A percentile compares a stretch with the other conserved stretches of the same genome.
Conservation (phyloP, 768 basidiomycete genomes). For the Boletus pseudo-olivaceus region DNA sequence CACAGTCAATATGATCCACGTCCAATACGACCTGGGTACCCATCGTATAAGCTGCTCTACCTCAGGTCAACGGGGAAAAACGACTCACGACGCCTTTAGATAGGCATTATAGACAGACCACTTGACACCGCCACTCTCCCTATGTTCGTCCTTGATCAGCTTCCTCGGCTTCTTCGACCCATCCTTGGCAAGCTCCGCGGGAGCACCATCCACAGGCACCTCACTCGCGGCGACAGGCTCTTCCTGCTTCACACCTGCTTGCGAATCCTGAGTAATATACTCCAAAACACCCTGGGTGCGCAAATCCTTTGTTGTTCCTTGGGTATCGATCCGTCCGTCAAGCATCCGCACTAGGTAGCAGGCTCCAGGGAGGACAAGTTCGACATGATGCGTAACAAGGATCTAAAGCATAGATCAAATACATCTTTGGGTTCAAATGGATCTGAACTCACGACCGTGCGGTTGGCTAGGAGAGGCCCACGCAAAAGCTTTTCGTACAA, state of each 20-base stretch:
- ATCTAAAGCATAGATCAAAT: conserved; percentile 35
- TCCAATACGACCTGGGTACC: conserved; percentile 28
- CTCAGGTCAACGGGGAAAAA: background rate
- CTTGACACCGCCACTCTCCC: conserved; percentile 79
- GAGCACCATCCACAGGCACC: conserved; percentile 1
- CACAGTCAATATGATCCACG: conserved; percentile 20
- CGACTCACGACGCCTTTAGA: conserved; percentile 59
- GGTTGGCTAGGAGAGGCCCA: conserved; percentile 60
- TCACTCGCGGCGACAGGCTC: conserved; percentile 25
- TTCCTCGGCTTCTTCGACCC: conserved; percentile 61
- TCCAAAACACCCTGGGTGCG: conserved; percentile 59
- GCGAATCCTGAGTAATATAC: conserved; percentile 51
- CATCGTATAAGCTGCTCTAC: background rate
- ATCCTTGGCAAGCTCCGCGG: background rate
- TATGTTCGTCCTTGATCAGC: conserved; percentile 76
- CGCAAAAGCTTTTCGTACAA: conserved; percentile 61
- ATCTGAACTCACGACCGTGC: conserved; percentile 57
- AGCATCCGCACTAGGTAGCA: conserved; percentile 75
- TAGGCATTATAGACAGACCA: conserved; percentile 71
- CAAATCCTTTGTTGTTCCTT: conserved; percentile 67
- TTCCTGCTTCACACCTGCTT: conserved; percentile 47
- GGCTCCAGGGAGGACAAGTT: conserved; percentile 72
- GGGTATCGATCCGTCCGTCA: conserved; percentile 75
- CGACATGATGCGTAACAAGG: conserved; percentile 81
- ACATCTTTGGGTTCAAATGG: background rate